Evolutionary conservation across 345 rosid species (phyloP).

Genomic region (Salix suchowensis): DNA sequence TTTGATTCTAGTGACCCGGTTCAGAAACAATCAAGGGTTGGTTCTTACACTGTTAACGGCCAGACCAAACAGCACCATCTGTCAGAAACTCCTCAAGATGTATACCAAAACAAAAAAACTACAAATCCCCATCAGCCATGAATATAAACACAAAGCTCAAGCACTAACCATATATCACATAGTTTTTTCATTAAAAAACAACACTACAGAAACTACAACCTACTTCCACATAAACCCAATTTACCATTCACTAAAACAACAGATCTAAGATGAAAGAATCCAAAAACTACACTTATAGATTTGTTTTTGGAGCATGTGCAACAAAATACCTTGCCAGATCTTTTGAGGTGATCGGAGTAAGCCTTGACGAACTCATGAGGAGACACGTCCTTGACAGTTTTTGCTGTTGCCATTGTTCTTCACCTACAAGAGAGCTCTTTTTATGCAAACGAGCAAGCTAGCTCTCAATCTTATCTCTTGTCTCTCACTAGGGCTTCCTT

Average conservation of each 20-base stretch:
- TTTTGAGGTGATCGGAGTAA: conserved; percentile 81
- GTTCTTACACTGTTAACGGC: background rate
- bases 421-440: background rate
- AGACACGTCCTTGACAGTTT: conserved; percentile 78
- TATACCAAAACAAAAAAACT: background rate
- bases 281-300: background rate
- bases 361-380: conserved; percentile 90
- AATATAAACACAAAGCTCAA: background rate
- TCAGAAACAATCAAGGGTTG: background rate
- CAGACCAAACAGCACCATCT: background rate
- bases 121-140: background rate
- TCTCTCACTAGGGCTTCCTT: background rate
- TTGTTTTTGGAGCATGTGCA: background rate
- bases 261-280: background rate
- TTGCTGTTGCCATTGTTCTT: conserved; percentile 34
- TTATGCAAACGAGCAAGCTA: background rate
- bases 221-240: background rate
- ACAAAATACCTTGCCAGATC: conserved; percentile 73
- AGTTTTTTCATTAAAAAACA: background rate
- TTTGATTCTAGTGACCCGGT: background rate
- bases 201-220: background rate
- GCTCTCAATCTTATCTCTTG: background rate
- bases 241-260: background rate
- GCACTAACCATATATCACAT: background rate
- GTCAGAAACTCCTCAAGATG: background rate